These are phyloP conservation scores for Rubroshorea leprosula DNA, from an alignment of 345 rosid genomes.

Conservation along the genomic window DNA sequence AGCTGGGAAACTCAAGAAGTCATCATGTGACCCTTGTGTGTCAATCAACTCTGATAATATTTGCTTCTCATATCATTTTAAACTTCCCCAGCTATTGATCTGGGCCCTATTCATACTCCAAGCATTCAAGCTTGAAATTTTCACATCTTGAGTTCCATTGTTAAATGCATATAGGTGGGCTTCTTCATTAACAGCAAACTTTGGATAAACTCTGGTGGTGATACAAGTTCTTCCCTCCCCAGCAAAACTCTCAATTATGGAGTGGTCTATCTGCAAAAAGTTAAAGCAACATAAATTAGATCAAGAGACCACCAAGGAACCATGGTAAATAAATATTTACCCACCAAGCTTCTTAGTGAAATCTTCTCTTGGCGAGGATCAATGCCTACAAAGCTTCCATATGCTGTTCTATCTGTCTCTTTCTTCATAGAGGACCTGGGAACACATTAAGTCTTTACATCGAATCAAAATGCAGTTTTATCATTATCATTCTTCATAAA, in stretches of 20 bases:
- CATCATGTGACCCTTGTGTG: not conserved
- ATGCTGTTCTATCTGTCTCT: constrained; percentile 25
- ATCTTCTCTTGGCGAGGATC: constrained; percentile 39
- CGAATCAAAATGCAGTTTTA: too few species aligned
- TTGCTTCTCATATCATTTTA: too few species aligned
- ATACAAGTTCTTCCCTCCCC: constrained; percentile 21
- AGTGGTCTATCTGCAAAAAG: constrained; percentile 26
- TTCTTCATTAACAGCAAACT: constrained; percentile 10
- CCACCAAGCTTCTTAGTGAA: constrained; percentile 51
- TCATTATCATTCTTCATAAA: too few species aligned
- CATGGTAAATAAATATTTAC: not conserved
- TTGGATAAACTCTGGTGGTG: constrained; percentile 27
- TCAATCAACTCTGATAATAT: too few species aligned
- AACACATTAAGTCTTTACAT: too few species aligned
- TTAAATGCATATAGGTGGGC: constrained; percentile 14
- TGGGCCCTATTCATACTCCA: constrained; percentile 25
- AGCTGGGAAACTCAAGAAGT: too few species aligned
- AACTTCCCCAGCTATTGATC: constrained; percentile 10
- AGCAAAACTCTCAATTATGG: constrained; percentile 25
- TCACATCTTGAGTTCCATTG: constrained; percentile 15
- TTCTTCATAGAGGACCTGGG: constrained; percentile 43
- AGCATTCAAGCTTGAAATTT: constrained; percentile 15
- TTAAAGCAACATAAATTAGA: not conserved
- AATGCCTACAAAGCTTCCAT: constrained; percentile 40
- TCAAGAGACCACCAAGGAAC: not conserved